A percentile compares a stretch with the other conserved stretches of the same genome.
Conservation (phyloP, 2,329 filamentous ascomycete genomes). For the Sporothrix protearum region DNA sequence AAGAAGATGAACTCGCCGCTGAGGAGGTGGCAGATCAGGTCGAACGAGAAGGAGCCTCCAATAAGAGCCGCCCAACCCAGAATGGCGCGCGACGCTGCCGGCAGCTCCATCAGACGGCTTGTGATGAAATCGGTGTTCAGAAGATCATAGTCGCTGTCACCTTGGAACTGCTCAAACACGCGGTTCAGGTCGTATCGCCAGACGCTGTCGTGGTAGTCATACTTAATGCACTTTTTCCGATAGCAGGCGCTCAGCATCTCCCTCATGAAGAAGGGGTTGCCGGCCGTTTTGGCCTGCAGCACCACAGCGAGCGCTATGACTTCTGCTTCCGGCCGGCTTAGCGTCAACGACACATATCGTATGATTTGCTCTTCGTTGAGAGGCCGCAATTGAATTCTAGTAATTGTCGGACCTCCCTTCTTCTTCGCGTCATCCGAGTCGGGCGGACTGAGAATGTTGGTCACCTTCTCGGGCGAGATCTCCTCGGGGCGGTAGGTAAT, state of each 20-base stretch:
- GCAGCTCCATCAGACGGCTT: constrained; percentile 71
- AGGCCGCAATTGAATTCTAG: constrained; percentile 67
- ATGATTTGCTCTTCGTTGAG: constrained; percentile 76
- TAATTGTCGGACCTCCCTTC: constrained; percentile 55
- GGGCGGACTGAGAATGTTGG: constrained; percentile 51
- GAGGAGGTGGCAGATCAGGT: constrained; percentile 71
- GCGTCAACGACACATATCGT: constrained; percentile 75
- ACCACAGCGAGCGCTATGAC: constrained; percentile 76
- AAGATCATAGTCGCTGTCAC: constrained; percentile 72
- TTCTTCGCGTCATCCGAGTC: constrained; percentile 49
- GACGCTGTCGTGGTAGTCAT: constrained; percentile 75
- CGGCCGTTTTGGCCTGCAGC: constrained; percentile 81
- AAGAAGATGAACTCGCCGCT: constrained; percentile 66
- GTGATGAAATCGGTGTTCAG: constrained; percentile 80
- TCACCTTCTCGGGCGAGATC: constrained; percentile 53
- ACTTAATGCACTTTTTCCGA: constrained; percentile 83
- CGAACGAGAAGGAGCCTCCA: constrained; percentile 80
- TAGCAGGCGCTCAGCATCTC: constrained; percentile 88
- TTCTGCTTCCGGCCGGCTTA: constrained; percentile 69
- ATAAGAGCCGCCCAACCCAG: constrained; percentile 83
- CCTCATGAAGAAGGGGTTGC: constrained; percentile 86
- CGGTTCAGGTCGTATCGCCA: constrained; percentile 86
- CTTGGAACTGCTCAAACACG: constrained; percentile 80
- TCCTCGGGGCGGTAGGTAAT: constrained; percentile 71
- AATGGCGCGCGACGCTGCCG: constrained; percentile 69